A percentile compares a stretch with the other conserved stretches of the same genome.
These are phyloP conservation scores for Schwanniomyces polymorphus DNA, from an alignment of 805 yeast genomes.

Conservation along the genomic window DNA sequence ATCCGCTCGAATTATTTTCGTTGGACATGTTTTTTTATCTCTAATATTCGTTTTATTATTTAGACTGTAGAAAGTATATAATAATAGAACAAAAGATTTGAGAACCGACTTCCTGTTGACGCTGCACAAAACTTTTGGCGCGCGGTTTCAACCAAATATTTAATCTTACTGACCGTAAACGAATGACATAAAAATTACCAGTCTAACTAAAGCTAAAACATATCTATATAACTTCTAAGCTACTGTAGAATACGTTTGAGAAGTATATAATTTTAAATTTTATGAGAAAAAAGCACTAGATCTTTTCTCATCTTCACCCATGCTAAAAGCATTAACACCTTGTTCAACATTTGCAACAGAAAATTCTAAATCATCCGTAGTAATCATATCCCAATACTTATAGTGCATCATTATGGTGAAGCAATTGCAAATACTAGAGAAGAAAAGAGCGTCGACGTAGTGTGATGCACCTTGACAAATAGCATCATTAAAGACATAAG, in stretches of 20 bases:
- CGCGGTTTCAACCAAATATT: background rate
- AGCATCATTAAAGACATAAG: conserved; percentile 63
- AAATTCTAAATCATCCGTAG: conserved; percentile 92
- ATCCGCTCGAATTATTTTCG: conserved; percentile 9
- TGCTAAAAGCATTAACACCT: conserved; percentile 29
- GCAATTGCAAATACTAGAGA: conserved; percentile 76
- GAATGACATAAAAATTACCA: background rate
- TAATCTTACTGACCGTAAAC: background rate
- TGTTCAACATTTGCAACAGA: conserved; percentile 56
- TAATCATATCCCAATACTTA: conserved; percentile 95
- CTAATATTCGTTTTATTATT: background rate
- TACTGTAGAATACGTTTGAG: background rate
- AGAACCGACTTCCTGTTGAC: background rate
- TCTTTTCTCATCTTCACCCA: conserved; percentile 33
- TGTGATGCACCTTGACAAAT: conserved; percentile 77
- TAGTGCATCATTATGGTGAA: conserved; percentile 92
- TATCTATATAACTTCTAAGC: no score
- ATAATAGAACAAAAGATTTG: background rate
- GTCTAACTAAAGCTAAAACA: background rate
- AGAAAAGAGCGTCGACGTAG: conserved; percentile 87
- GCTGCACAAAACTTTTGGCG: background rate
- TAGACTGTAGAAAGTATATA: background rate
- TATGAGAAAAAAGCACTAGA: conserved; percentile 13
- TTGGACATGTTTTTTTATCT: conserved; percentile 3
- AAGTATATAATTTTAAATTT: background rate